Percentiles rank a stretch among this genome's conserved stretches.
Evolutionary conservation across 495 filamentous ascomycete genomes (phyloP).

Genomic region (Cladorrhinum samala): DNA sequence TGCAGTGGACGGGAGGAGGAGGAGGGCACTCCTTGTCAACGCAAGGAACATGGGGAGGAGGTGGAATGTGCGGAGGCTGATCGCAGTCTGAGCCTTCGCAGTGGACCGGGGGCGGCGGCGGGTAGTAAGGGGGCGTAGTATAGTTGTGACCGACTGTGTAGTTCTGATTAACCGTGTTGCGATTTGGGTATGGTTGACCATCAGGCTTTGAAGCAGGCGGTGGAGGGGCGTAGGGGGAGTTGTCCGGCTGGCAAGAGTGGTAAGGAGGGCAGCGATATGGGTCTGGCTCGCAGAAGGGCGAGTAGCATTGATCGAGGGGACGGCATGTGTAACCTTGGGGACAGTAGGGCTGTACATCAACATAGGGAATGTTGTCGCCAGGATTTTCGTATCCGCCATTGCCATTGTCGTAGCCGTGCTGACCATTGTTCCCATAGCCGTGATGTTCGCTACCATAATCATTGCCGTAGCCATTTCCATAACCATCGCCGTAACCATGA

Average conservation of each 20-base stretch:
- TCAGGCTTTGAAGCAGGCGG: not conserved
- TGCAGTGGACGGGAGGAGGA: not conserved
- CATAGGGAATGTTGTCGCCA: not conserved
- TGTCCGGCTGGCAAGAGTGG: conserved; percentile 12
- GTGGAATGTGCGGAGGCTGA: too few species aligned
- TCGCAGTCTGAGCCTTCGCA: not conserved
- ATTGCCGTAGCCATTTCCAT: not conserved
- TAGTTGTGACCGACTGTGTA: too few species aligned
- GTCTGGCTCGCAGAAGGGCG: conserved; percentile 11
- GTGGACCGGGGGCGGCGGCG: not conserved
- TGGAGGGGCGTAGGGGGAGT: not conserved
- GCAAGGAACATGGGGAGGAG: conserved; percentile 1
- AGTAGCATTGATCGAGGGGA: conserved; percentile 4
- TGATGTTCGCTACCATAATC: not conserved
- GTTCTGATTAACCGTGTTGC: not conserved
- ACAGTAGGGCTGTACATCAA: not conserved
- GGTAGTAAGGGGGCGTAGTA: too few species aligned
- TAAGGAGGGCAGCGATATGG: conserved; percentile 5
- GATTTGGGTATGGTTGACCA: not conserved
- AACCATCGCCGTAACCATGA: conserved; percentile 1
- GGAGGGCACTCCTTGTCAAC: not conserved
- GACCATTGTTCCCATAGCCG: not conserved
- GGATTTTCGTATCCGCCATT: not conserved
- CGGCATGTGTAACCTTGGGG: conserved; percentile 13
- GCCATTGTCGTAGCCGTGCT: not conserved